Conservation (phyloP, 2,329 filamentous ascomycete species). For the Cyphellophora europaea region DNA sequence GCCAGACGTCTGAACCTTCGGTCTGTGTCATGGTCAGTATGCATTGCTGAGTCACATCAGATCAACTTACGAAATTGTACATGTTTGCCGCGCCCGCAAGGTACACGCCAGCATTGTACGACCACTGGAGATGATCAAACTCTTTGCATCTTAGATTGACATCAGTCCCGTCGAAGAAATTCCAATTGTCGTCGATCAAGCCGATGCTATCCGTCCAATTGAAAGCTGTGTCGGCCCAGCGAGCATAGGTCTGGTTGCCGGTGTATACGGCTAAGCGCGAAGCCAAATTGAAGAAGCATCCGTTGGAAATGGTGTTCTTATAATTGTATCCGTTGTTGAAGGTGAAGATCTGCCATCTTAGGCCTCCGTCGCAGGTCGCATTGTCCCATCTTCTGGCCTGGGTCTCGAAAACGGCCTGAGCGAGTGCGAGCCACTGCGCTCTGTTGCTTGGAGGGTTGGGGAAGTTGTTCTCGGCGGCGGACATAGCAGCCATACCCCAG, state of each 20-base stretch:
- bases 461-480: constrained; percentile 67
- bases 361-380: constrained; percentile 57
- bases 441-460: constrained; percentile 54
- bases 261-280: constrained; percentile 70
- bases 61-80: constrained; percentile 41
- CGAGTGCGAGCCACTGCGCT: constrained; percentile 69
- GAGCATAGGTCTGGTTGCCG: constrained; percentile 65
- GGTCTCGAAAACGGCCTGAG: constrained; percentile 71
- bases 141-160: constrained; percentile 41
- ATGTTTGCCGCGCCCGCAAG: constrained; percentile 47
- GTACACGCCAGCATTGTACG: constrained; percentile 48
- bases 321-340: constrained; percentile 61
- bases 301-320: constrained; percentile 51
- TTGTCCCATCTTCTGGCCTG: constrained; percentile 64
- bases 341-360: constrained; percentile 78
- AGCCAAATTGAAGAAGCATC: constrained; percentile 48
- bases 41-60: constrained; percentile 5
- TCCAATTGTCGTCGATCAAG: constrained; percentile 40
- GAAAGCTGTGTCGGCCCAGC: constrained; percentile 62
- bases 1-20: constrained; percentile 40
- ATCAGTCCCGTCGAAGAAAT: constrained; percentile 48
- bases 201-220: constrained; percentile 45
- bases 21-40: constrained; percentile 24
- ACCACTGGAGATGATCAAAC: constrained; percentile 46
- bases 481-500: constrained; percentile 76